Percentiles rank a stretch among this genome's conserved stretches.
These are phyloP conservation scores for Teunomyces tritomae DNA, from an alignment of 805 yeast genomes.

Conservation along the genomic window DNA sequence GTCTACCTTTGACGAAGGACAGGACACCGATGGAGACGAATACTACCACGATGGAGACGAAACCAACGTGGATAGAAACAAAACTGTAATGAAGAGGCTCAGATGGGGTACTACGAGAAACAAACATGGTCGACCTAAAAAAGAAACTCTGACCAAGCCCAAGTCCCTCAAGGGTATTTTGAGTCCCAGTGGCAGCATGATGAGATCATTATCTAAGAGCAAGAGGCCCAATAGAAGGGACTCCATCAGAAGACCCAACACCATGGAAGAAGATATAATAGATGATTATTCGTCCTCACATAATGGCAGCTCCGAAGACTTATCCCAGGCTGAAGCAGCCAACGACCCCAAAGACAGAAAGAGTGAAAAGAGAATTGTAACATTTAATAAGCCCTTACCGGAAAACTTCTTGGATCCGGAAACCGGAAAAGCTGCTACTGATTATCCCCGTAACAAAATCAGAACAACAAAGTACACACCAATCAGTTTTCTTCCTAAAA, in stretches of 20 bases:
- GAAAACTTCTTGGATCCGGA: constrained; percentile 52
- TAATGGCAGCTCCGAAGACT: constrained; percentile 2
- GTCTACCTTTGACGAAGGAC: constrained; percentile 8
- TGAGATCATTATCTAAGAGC: constrained; percentile 18
- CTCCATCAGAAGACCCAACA: constrained; percentile 17
- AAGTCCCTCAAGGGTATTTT: constrained; percentile 54
- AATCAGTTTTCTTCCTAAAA: constrained; percentile 81
- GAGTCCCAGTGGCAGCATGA: constrained; percentile 12
- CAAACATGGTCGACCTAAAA: constrained; percentile 61
- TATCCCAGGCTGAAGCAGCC: constrained; percentile 19
- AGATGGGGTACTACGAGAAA: constrained; percentile 92
- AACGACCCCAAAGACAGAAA: constrained; percentile 32
- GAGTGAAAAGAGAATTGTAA: constrained; percentile 45
- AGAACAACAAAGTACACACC: constrained; percentile 97
- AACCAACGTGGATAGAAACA: constrained; percentile 19
- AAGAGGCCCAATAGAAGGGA: constrained; percentile 12
- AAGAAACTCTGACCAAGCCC: constrained; percentile 42
- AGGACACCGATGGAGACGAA: constrained; percentile 9
- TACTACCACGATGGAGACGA: constrained; percentile 17
- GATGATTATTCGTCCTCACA: constrained; percentile 16
- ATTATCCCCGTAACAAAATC: constrained; percentile 86
- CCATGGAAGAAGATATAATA: constrained; percentile 23
- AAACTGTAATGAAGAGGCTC: constrained; percentile 66
- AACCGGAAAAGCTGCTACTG: constrained; percentile 55
- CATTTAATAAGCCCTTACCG: constrained; percentile 61